Evolutionary conservation across 257 asterid species (phyloP).

Genomic region (Nicotiana otophora): DNA sequence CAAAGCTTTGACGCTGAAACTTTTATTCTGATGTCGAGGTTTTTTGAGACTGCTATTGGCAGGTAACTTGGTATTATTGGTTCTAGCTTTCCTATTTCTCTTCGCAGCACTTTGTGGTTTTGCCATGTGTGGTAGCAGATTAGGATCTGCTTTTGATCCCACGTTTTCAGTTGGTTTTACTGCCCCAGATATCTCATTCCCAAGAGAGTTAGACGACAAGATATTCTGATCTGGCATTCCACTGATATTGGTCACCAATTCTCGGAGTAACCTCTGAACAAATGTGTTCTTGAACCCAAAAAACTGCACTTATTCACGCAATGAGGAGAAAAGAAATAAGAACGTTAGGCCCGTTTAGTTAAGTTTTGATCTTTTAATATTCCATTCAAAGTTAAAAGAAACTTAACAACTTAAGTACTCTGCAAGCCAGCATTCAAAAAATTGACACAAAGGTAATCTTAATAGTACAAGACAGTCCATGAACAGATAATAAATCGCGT

Average conservation of each 20-base stretch:
- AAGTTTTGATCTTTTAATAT: background rate
- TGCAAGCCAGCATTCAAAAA: background rate
- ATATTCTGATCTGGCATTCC: conserved; percentile 43
- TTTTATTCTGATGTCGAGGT: conserved; percentile 23
- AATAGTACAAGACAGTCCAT: background rate
- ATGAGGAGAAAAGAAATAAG: conserved; percentile 15
- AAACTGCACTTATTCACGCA: conserved; percentile 38
- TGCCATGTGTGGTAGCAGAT: conserved; percentile 26
- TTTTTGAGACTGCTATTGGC: conserved; percentile 19
- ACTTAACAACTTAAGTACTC: background rate
- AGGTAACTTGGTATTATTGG: conserved; percentile 20
- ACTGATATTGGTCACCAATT: conserved; percentile 66
- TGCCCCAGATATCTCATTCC: conserved; percentile 30
- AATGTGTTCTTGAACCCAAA: conserved; percentile 83
- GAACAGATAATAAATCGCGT: background rate
- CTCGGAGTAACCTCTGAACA: conserved; percentile 83
- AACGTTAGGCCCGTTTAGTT: background rate
- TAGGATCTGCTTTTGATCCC: conserved; percentile 31
- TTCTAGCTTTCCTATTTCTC: conserved; percentile 48
- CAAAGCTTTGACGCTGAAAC: conserved; percentile 24
- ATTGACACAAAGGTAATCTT: background rate
- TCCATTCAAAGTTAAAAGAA: background rate
- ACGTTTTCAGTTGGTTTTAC: conserved; percentile 23
- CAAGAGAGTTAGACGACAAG: conserved; percentile 24
- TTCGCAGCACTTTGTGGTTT: conserved; percentile 45